Evolutionary conservation across 1,284 basidiomycete species (phyloP).

Genomic region (Trichosporon asahii): DNA sequence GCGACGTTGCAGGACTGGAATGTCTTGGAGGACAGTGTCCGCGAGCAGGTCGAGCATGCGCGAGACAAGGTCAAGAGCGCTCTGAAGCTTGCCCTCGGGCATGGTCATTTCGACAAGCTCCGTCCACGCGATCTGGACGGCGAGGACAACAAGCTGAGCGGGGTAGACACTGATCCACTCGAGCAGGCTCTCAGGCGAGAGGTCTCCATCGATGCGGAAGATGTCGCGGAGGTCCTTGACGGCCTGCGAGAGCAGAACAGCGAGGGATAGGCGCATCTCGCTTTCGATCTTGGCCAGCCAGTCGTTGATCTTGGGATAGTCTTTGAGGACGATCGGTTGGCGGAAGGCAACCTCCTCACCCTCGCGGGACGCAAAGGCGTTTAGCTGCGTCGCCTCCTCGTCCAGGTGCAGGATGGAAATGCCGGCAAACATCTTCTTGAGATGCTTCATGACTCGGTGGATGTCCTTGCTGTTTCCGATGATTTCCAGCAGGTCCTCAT

Average conservation of each 20-base stretch:
- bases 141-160: conserved; percentile 91
- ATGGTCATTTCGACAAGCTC: conserved; percentile 73
- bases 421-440: conserved; percentile 99
- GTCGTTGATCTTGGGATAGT: conserved; percentile 96
- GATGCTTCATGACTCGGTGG: conserved; percentile 92
- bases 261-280: conserved; percentile 91
- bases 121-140: conserved; percentile 93
- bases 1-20: conserved; percentile 80
- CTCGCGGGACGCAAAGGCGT: conserved; percentile 86
- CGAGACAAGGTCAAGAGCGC: conserved; percentile 69
- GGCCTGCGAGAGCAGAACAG: conserved; percentile 50
- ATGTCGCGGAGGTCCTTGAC: conserved; percentile 63
- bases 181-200: conserved; percentile 67
- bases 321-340: conserved; percentile 78
- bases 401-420: conserved; percentile 87
- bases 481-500: conserved; percentile 97
- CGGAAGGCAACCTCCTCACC: conserved; percentile 88
- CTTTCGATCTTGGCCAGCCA: conserved; percentile 91
- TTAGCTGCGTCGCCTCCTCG: conserved; percentile 70
- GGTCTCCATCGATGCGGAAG: conserved; percentile 56
- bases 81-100: conserved; percentile 58
- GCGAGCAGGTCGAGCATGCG: conserved; percentile 89
- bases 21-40: conserved; percentile 88
- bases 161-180: conserved; percentile 90
- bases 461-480: conserved; percentile 99